These are phyloP conservation scores for Claviceps digitariae DNA, from an alignment of 2,329 filamentous ascomycete genomes.

Conservation along the genomic window DNA sequence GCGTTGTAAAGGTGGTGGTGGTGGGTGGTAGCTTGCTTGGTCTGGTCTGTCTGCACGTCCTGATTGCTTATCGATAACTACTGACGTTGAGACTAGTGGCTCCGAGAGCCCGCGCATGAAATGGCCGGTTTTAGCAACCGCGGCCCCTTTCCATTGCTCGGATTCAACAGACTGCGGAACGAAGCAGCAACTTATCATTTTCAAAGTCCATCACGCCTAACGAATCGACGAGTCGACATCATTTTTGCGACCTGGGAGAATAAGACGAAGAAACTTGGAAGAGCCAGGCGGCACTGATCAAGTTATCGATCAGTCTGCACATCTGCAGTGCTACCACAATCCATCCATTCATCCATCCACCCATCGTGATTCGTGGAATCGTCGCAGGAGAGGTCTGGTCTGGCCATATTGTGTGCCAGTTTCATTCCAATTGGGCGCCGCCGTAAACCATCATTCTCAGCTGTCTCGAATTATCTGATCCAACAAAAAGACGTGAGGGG, in stretches of 20 bases:
- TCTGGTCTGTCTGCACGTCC: not conserved
- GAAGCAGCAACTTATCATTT: not conserved
- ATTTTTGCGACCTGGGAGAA: not conserved
- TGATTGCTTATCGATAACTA: constrained; percentile 3
- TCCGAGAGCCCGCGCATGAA: not conserved
- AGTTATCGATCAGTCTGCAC: not conserved
- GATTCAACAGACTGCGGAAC: not conserved
- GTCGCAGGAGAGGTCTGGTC: not conserved
- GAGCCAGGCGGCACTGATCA: too few relatives aligned
- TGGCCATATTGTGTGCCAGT: not conserved
- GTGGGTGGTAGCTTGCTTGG: not conserved
- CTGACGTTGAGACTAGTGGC: not conserved
- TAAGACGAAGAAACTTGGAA: not conserved
- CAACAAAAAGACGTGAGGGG: not conserved
- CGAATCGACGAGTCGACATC: not conserved
- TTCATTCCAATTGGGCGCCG: not conserved
- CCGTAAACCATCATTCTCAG: not conserved
- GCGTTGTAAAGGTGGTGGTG: not conserved
- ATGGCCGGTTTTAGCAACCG: not conserved
- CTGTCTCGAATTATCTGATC: not conserved
- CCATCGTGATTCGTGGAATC: not conserved
- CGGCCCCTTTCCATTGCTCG: not conserved
- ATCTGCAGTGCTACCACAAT: not conserved
- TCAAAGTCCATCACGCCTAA: not conserved
- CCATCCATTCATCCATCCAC: not conserved